phyloP scores from a whole-genome alignment of 768 basidiomycete genomes.

The Amanita brunnescens region DNA sequence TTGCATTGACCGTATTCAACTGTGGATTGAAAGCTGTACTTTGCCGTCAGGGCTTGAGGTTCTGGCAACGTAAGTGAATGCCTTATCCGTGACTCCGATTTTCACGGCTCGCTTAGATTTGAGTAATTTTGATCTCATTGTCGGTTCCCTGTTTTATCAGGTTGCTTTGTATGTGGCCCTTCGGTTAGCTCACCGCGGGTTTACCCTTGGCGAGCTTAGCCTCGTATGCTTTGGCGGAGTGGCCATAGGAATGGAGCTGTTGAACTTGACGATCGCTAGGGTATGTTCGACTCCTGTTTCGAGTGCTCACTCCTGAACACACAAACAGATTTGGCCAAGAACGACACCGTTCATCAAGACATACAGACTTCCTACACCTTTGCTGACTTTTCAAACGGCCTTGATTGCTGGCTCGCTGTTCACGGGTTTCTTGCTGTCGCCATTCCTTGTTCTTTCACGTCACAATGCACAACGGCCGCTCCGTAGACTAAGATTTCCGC shows the following conservation, averaged over 20 bases:
- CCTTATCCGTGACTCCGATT: neutral
- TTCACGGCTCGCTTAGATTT: constrained; percentile 44
- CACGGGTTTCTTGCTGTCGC: constrained; percentile 91
- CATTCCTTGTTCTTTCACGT: constrained; percentile 84
- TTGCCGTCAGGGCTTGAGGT: constrained; percentile 29
- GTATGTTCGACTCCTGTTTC: constrained; percentile 34
- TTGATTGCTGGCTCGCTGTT: constrained; percentile 88
- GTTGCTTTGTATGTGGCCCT: constrained; percentile 85
- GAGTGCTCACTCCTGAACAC: neutral
- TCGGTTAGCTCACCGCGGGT: constrained; percentile 86
- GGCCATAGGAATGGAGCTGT: constrained; percentile 75
- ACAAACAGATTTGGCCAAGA: constrained; percentile 61
- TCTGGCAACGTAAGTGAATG: constrained; percentile 65
- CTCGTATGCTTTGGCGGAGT: constrained; percentile 86
- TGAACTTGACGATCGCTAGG: constrained; percentile 75
- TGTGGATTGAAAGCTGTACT: constrained; percentile 43
- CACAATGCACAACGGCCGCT: constrained; percentile 84
- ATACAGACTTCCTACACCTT: constrained; percentile 85
- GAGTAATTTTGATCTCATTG: constrained; percentile 62
- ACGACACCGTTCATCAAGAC: constrained; percentile 84
- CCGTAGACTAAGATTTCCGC: constrained; percentile 72
- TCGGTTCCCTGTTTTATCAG: constrained; percentile 79
- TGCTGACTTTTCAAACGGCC: constrained; percentile 87
- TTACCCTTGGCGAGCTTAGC: constrained; percentile 91
- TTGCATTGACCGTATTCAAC: constrained; percentile 40